These are phyloP conservation scores for Fonsecaea pugnacius DNA, from an alignment of 2,329 filamentous ascomycete species.

Conservation along the genomic window DNA sequence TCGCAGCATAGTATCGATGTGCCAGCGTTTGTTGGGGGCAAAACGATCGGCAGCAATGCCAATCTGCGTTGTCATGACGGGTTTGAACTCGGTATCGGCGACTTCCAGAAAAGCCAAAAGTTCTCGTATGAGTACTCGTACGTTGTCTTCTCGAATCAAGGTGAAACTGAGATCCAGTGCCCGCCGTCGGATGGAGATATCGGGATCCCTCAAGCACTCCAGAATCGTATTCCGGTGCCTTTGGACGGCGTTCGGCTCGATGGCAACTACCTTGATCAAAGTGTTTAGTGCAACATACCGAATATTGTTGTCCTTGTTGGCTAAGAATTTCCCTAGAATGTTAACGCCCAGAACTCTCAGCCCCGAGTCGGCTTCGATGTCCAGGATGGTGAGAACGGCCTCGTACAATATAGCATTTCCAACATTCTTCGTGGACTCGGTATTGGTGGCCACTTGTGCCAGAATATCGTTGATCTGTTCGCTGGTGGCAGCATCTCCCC, in stretches of 20 bases:
- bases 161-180: conserved; percentile 98
- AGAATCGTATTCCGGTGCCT: conserved; percentile 96
- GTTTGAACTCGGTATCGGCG: conserved; percentile 98
- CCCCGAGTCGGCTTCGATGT: conserved; percentile 96
- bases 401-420: conserved; percentile 98
- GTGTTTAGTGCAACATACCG: conserved; percentile 98
- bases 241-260: conserved; percentile 97
- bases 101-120: conserved; percentile 94
- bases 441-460: conserved; percentile 96
- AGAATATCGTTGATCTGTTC: conserved; percentile 99
- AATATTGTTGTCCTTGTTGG: conserved; percentile 99
- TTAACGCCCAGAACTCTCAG: conserved; percentile 94
- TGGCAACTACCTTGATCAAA: conserved; percentile 94
- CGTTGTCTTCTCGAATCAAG: conserved; percentile 94
- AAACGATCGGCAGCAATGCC: conserved; percentile 95
- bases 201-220: conserved; percentile 92
- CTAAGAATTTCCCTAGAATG: conserved; percentile 95
- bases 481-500: conserved; percentile 83
- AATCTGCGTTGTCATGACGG: conserved; percentile 97
- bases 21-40: conserved; percentile 96
- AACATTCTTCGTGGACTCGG: conserved; percentile 96
- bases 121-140: conserved; percentile 89
- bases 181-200: conserved; percentile 94
- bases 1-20: conserved; percentile 95
- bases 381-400: conserved; percentile 92